phyloP scores from a whole-genome alignment of 225 moss, liverwort and hornwort genomes.

The Takakia lepidozioides region DNA sequence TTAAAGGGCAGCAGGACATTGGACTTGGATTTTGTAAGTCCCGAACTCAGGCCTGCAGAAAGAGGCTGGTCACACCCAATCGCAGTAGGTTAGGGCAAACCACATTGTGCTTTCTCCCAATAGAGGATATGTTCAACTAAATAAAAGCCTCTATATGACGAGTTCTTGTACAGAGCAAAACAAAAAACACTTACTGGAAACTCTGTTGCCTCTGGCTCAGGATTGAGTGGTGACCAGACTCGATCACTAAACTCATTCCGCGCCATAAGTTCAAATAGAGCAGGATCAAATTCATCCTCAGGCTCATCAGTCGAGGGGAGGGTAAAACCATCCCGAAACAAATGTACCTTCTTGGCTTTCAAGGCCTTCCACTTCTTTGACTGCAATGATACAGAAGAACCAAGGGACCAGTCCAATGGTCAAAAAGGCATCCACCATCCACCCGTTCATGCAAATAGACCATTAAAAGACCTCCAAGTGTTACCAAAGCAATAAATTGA shows the following conservation, averaged over 20 bases:
- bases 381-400: too few relatives aligned
- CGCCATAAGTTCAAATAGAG: conserved; percentile 10
- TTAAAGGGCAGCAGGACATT: too few relatives aligned
- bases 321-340: conserved; percentile 50
- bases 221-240: conserved; percentile 9
- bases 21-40: too few relatives aligned
- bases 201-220: conserved; percentile 5
- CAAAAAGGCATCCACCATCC: conserved; percentile 1
- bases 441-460: neutral
- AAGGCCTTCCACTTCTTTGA: conserved; percentile 37
- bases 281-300: conserved; percentile 22
- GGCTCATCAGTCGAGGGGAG: conserved; percentile 35
- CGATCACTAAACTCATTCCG: conserved; percentile 19
- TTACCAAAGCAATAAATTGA: too few relatives aligned
- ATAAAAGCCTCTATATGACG: too few relatives aligned
- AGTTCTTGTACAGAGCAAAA: too few relatives aligned
- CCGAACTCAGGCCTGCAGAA: too few relatives aligned
- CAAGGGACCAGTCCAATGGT: conserved; percentile 6
- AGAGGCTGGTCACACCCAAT: too few relatives aligned
- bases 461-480: too few relatives aligned
- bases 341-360: conserved; percentile 45
- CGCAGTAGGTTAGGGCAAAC: too few relatives aligned
- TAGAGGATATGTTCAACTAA: too few relatives aligned
- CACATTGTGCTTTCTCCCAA: too few relatives aligned
- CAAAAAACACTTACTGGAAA: conserved; percentile 16